phyloP scores from a whole-genome alignment of 225 moss, liverwort and hornwort species.

The Polytrichum commune region DNA sequence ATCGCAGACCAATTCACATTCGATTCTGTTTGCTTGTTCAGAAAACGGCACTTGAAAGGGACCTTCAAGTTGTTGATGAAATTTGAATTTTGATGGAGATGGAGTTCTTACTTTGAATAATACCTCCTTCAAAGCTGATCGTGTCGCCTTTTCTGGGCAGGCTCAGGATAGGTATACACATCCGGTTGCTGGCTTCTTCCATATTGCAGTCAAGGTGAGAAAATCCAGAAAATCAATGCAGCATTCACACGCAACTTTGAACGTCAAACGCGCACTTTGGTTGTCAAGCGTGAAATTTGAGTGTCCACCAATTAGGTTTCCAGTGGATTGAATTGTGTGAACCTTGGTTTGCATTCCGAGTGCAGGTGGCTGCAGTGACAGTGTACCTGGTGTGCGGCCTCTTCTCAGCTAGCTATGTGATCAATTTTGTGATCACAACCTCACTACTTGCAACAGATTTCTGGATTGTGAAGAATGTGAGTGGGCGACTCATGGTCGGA shows the following conservation, averaged over 20 bases:
- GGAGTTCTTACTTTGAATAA: too few relatives aligned
- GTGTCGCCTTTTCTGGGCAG: conserved; percentile 15
- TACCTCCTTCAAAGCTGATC: too few relatives aligned
- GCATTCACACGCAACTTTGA: neutral
- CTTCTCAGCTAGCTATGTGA: conserved; percentile 71
- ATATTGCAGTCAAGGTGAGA: conserved; percentile 66
- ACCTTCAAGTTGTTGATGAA: too few relatives aligned
- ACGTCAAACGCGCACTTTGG: too few relatives aligned
- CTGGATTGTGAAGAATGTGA: conserved; percentile 93
- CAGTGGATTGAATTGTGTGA: too few relatives aligned
- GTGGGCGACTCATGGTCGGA: conserved; percentile 84
- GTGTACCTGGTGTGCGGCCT: conserved; percentile 76
- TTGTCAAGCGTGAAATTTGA: too few relatives aligned
- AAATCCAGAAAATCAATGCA: neutral
- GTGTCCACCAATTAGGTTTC: too few relatives aligned
- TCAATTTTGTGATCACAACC: conserved; percentile 73
- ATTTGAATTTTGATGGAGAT: too few relatives aligned
- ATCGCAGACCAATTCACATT: neutral
- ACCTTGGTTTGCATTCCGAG: neutral
- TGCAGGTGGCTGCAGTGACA: conserved; percentile 62
- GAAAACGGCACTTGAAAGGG: neutral
- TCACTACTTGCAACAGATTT: conserved; percentile 75
- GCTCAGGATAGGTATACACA: conserved; percentile 45
- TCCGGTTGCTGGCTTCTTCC: conserved; percentile 68
- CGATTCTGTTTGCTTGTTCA: neutral